Evolutionary conservation across 345 rosid species (phyloP), one percentile per base, ranked within the genome.

Genomic region (Eutrema japonicum): DNA sequence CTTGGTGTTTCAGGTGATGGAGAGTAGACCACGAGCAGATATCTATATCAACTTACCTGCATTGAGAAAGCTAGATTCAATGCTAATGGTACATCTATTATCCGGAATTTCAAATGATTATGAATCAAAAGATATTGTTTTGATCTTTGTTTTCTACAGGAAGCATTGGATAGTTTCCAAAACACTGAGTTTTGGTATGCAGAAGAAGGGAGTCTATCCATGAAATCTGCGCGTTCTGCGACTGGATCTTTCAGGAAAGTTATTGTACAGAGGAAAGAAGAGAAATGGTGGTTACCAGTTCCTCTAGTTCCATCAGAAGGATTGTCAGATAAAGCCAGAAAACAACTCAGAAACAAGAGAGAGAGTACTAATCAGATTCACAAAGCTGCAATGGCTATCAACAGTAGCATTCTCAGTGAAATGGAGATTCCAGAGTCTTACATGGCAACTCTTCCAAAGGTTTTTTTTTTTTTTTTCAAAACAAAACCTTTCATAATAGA

Each of bases 241-340:
- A 78, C 81, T 47, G 96, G 86, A 59, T 91, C 97, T 0, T 91
- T 88, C 53, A 81, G 96, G 6, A 87, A 86, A 76, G 85, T 88
- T 18, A 61, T 88, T 63, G 80, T 88, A 60, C 91, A 88, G 66
- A 81, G 91, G 50, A 86, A 85, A 64, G 98, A 95, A 54, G 98
- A 95, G 80, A 92, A 92, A 82, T 96, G 99, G 99, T 92, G 99
- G 98, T 73, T 96, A 48, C 99, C 98, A 1, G 86, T 92, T 61
- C 98, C 99, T 2, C 87, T 91, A 42, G 88, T 96, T 59, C 92
- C 90, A 38, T 63, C 85, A 18, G 85, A 67, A 11, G 97, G 98
- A 30, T 85, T 96, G 32, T 89, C 97, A 16, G 97, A 90, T 70
- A 85, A 83, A 68, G 84, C 97, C 8, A 90, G 90, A 79, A 90